Evolutionary conservation across 2,329 filamentous ascomycete species (phyloP), one percentile per base, ranked within the genome.

Genomic region (Venturia oleaginea): DNA sequence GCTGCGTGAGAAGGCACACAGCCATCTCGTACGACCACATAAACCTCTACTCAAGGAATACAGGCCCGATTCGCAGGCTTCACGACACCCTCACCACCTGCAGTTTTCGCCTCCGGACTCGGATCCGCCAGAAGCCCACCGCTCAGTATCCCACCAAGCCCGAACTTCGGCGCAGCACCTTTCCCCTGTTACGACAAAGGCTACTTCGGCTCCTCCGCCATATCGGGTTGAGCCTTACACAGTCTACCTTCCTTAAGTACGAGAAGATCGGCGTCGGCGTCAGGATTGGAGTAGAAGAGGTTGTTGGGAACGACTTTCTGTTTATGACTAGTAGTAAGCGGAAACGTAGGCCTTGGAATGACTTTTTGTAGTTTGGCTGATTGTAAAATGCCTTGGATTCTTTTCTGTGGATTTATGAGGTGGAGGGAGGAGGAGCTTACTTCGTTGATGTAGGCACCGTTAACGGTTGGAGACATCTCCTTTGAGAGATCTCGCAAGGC

Each of bases 221-320:
- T 37, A n/a, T 40, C 30, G 3, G 34, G 2, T n/a, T 8, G 27
- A 19, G 43, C 32, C 17, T 43, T 43, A 22, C 59, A 43, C 11
- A 61, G 27, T 40, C 59, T 38, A 17, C 59, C 59, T 8, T 61
- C 59, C 27, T n/a, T 61, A 15, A 43, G 10, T 11, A 43, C 61
- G 22, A 64, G 65, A 10, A 54, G 7, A 48, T 65, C 62, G 15
- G 64, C 64, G 17, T 32, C n/a, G n/a, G n/a, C n/a, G n/a, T n/a
- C n/a, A n/a, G 64, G 61, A 32, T 15, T 75, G 3, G 61, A 30
- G 34, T 64, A 46, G 63, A 65, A 65, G 15, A 65, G 63, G n/a
- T 34, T 22, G 27, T 65, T 46, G 13, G 63, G 64, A 24, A 65
- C 63, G 24, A 32, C 22, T 30, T 54, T 66, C n/a, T n/a, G n/a